Percentiles rank a stretch among this genome's conserved stretches.
These are phyloP conservation scores for Penicillium sclerotiorum DNA, from an alignment of 2,329 filamentous ascomycete genomes.

Conservation along the genomic window DNA sequence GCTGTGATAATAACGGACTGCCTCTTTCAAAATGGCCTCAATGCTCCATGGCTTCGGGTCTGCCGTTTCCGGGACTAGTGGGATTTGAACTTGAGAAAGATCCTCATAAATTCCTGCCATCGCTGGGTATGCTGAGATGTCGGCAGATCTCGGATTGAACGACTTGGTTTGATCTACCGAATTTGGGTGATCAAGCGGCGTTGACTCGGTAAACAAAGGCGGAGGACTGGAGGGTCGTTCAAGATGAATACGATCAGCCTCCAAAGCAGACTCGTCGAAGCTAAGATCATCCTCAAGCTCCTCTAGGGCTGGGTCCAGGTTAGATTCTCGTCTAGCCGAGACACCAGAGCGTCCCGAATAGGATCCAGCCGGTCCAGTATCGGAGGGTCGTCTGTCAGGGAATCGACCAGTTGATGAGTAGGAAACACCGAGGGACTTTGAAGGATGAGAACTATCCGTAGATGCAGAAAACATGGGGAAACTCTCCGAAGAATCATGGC, in stretches of 20 bases:
- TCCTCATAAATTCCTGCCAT: constrained; percentile 21
- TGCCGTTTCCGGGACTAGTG: constrained; percentile 33
- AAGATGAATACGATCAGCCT: constrained; percentile 41
- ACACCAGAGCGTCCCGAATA: constrained; percentile 9
- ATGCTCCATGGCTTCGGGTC: constrained; percentile 44
- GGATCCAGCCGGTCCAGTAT: constrained; percentile 22
- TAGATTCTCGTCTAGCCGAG: constrained; percentile 17
- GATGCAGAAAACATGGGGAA: constrained; percentile 67
- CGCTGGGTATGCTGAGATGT: constrained; percentile 4
- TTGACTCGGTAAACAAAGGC: constrained; percentile 40
- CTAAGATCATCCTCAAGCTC: constrained; percentile 25
- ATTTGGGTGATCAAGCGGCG: constrained; percentile 23
- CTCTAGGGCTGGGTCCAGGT: constrained; percentile 22
- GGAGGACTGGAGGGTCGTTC: constrained; percentile 47
- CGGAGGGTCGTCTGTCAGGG: constrained; percentile 23
- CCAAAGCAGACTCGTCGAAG: constrained; percentile 29
- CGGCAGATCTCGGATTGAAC: not conserved
- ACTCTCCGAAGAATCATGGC: constrained; percentile 63
- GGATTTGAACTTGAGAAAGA: constrained; percentile 30
- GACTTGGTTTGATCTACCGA: constrained; percentile 10
- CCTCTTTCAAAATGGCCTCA: constrained; percentile 42
- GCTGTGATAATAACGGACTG: constrained; percentile 44
- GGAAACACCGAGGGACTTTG: constrained; percentile 56
- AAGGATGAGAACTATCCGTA: constrained; percentile 57
- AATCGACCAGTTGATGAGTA: constrained; percentile 41